phyloP scores from a whole-genome alignment of 768 basidiomycete species.

The Nidularia pulvinata region DNA sequence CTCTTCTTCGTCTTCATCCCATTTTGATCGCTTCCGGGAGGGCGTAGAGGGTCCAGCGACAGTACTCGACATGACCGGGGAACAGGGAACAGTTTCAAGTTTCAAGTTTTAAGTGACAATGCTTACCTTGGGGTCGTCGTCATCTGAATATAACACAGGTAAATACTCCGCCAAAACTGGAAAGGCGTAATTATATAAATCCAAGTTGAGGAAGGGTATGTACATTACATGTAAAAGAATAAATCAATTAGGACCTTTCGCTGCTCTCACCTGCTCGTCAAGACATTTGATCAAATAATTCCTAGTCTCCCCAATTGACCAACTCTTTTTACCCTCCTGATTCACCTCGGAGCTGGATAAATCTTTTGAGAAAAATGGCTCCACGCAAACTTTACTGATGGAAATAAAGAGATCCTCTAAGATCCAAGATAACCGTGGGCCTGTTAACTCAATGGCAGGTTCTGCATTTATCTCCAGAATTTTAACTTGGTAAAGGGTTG shows the following conservation, averaged over 20 bases:
- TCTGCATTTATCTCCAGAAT: conserved; percentile 94
- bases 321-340: conserved; percentile 11
- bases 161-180: no score
- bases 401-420: conserved; percentile 78
- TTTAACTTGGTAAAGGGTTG: conserved; percentile 52
- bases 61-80: background rate
- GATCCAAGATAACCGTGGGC: conserved; percentile 78
- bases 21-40: conserved; percentile 76
- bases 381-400: conserved; percentile 67
- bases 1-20: conserved; percentile 51
- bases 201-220: no score
- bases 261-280: conserved; percentile 46
- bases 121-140: no score
- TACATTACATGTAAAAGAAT: background rate
- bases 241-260: conserved; percentile 4
- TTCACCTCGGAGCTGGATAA: background rate
- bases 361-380: conserved; percentile 53
- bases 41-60: conserved; percentile 45
- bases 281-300: conserved; percentile 69
- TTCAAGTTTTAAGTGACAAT: background rate
- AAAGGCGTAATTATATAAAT: no score
- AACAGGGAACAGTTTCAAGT: background rate
- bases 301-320: conserved; percentile 52
- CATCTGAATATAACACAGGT: no score
- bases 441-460: conserved; percentile 94